Evolutionary conservation across 2,329 filamentous ascomycete genomes (phyloP), one percentile per base, ranked within the genome.

Genomic region (Colletotrichum ledebouriae): DNA sequence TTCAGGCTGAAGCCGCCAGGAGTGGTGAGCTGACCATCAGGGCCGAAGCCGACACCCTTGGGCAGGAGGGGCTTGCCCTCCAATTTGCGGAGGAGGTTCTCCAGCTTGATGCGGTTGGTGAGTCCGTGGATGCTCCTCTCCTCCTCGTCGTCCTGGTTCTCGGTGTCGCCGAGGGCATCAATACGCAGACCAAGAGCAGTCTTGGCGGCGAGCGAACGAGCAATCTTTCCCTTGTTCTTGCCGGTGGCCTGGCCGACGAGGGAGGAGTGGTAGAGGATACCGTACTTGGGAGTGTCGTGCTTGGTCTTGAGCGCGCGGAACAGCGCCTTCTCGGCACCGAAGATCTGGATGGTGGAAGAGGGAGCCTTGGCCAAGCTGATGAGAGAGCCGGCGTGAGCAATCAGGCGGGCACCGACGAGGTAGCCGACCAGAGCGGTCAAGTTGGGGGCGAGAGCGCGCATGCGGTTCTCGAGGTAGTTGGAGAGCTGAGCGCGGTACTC

Each of bases 141-240:
- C 78, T 99, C 95, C 74, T 99, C 96, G 33, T 95, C 93, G 56
- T 92, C 89, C 69, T 91, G 85, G 69, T 88, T 89, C 65, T 91
- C 88, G 53, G 87, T 86, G 71, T 88, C 76, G 17, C 79, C 76
- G 25, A 85, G 89, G 33, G 96, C 94, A 80, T 99, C 96, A 57
- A 97, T 92, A 82, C 96, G 94, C 56, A 98, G 86, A 85, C 94
- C 94, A 58, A 99, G 89, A 29, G 96, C 94, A 53, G 95, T 90
- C 86, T 98, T 98, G 73, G 95, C 92, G 56, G 96, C 92, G 70
- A 99, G 88, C 86, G 97, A 94, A 87, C 96, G 93, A 47, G 96
- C 96, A 77, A 99, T 97, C 87, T 99, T 99, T 75, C 96, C 96
- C 90, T 99, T 99, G 86, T 98, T 98, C 85, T 94, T 95, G 76